Base-by-base conservation (phyloP, 345 rosid genomes). In the Lepidium didymum region DNA sequence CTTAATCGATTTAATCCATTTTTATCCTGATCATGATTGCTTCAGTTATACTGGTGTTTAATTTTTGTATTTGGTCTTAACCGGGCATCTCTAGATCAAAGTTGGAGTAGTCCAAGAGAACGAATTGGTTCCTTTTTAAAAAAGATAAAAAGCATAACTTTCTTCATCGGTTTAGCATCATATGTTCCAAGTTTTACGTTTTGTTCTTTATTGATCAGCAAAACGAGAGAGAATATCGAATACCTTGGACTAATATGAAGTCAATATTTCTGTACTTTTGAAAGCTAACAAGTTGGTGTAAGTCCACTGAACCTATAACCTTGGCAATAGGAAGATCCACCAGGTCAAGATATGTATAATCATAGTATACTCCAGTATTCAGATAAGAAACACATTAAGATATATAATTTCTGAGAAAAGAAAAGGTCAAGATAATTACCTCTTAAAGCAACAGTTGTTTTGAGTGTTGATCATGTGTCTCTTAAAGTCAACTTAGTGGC, bases 401-500 rank as follows among this genome's bases (percentile, higher is more conserved):
- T 49, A n/a, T n/a, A n/a, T n/a, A 25, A 45, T 43, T 66, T 25
- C 46, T 15, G 50, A 62, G 49, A 42, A 46, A 43, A 37, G 6
- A 49, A 40, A 73, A 14, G 31, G 55, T 41, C 33, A 56, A 58
- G 49, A 51, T 51, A 59, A 10, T 74, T 41, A 64, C 75, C 65
- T 64, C n/a, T 51, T 55, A 40, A 60, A 55, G 52, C 53, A 56
- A 51, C 15, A 42, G 10, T 73, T 16, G 51, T 44, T 44, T 41
- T 62, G 40, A 27, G 27, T 25, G 27, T 16, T 62, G 67, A 69
- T 69, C 23, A 44, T 57, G 11, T 68, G 69, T 42, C 80, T 75
- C 77, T 64, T 72, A 73, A 64, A 60, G 66, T 70, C 77, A 81
- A 68, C 56, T 61, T 68, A 0, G 82, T 73, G 42, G 90, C 89